Base-by-base conservation (phyloP, 805 yeast genomes). In the Lipomyces starkeyi region DNA sequence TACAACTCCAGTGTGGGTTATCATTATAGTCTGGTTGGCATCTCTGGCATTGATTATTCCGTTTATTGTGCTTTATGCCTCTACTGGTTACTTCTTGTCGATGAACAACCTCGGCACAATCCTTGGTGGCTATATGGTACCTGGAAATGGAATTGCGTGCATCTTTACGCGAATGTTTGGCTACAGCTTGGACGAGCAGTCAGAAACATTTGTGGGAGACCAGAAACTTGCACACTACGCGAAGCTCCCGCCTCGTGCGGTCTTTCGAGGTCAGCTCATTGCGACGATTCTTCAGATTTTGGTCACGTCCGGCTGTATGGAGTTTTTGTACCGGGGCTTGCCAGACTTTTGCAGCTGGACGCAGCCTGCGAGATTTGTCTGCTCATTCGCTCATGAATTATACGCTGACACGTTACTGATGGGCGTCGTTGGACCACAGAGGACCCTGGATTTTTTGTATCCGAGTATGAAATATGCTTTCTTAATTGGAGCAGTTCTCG, bases 1-100 rank as follows among this genome's bases (percentile, higher is more conserved):
- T 4, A 84, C 85, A 62, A 84, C 88, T 1, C 89, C 90, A 0
- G 81, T 86, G 20, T 88, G 89, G 89, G 89, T 88, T 1, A 78
- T 88, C 76, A 83, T 88, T 64, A 80, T 86, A 67, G 87, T 88
- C 2, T 77, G 87, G 13, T 79, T 81, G 14, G 81, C 89, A 69
- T 85, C 88, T 60, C 75, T 85, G 49, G 77, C 86, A 8, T 84
- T 88, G 74, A 77, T 88, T 61, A 79, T 89, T 58, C 93, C 93
- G 6, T 80, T 87, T 27, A 87, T 88, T 1, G 79, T 89, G 25
- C 82, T 89, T 61, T 85, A 83, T 32, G 88, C 91, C 1, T 83
- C 86, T 40, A 87, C 93, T 0, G 89, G 89, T 78, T 84, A 80
- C 62, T 74, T 83, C 2, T 84, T 88, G 67, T 55, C 61, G n/a